phyloP scores from a whole-genome alignment of 768 basidiomycete genomes.

The Suillus hirtellus region DNA sequence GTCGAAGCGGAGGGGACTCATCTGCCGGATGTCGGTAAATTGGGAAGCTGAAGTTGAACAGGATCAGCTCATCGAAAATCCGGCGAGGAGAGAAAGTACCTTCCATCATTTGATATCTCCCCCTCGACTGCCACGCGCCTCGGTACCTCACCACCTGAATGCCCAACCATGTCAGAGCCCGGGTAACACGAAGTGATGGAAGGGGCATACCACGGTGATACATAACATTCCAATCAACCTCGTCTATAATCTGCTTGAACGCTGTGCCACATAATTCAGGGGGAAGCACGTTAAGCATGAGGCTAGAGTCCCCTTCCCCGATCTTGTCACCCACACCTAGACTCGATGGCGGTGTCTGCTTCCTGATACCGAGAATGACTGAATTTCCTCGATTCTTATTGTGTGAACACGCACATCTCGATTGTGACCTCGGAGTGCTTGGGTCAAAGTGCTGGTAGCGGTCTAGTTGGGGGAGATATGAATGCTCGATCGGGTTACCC shows the following conservation, averaged over 20 bases:
- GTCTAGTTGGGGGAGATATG: constrained; percentile 38
- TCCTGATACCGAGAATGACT: neutral
- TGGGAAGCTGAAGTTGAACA: constrained; percentile 51
- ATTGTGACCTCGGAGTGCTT: neutral
- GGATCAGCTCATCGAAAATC: neutral
- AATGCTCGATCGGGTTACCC: constrained; percentile 38
- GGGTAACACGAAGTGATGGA: neutral
- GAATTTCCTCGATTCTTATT: neutral
- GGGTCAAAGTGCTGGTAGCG: neutral
- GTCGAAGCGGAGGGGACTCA: constrained; percentile 64
- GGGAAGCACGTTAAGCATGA: constrained; percentile 61
- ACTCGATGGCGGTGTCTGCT: constrained; percentile 20
- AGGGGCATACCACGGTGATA: constrained; percentile 60
- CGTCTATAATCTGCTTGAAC: constrained; percentile 58
- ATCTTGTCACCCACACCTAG: constrained; percentile 42
- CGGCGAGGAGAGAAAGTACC: constrained; percentile 33
- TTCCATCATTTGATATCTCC: constrained; percentile 49
- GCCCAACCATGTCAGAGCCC: constrained; percentile 5
- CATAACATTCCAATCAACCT: constrained; percentile 77
- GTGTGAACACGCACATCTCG: neutral
- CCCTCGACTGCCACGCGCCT: constrained; percentile 65
- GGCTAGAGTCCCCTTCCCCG: constrained; percentile 68
- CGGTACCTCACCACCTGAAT: constrained; percentile 71
- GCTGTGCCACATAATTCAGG: constrained; percentile 52
- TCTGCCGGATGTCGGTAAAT: constrained; percentile 85